Percentiles rank a stretch among this genome's conserved stretches.
Evolutionary conservation across 148 eudicot genomes (phyloP).

Genomic region (Cornus florida): DNA sequence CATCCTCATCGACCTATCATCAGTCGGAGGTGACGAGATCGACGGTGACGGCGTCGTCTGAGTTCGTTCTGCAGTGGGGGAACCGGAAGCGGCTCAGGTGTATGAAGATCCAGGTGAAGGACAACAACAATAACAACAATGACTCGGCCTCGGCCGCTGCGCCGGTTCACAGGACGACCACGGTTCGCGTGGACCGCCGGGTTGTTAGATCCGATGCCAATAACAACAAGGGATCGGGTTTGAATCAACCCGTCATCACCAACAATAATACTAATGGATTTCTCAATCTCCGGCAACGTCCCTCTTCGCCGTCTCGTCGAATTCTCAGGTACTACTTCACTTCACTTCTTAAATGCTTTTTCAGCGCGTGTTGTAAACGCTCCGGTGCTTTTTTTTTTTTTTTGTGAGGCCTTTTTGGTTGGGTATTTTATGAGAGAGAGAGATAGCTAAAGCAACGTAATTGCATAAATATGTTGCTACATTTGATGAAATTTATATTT

Average conservation of each 20-base stretch:
- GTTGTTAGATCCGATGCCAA: slow-evolving; percentile 44
- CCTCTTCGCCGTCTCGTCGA: slow-evolving; percentile 64
- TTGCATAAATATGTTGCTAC: too few species aligned
- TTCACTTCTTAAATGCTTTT: not conserved
- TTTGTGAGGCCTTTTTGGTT: too few species aligned
- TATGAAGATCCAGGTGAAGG: slow-evolving; percentile 76
- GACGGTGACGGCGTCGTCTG: slow-evolving; percentile 43
- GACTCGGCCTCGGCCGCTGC: slow-evolving; percentile 20
- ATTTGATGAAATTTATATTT: too few species aligned
- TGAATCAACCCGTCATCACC: not conserved
- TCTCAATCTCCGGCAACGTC: slow-evolving; percentile 71
- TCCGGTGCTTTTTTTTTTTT: not conserved
- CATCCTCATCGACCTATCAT: slow-evolving; percentile 1
- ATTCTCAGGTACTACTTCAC: slow-evolving; percentile 48
- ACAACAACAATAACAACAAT: slow-evolving; percentile 9
- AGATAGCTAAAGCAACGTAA: too few species aligned
- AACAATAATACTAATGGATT: slow-evolving; percentile 29
- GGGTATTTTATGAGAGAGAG: too few species aligned
- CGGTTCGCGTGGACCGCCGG: slow-evolving; percentile 54
- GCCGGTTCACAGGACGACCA: slow-evolving; percentile 34
- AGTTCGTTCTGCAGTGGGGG: slow-evolving; percentile 86
- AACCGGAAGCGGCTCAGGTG: slow-evolving; percentile 74
- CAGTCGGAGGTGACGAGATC: slow-evolving; percentile 27
- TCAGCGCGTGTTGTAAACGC: not conserved
- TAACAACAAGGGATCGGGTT: not conserved